phyloP scores from a whole-genome alignment of 495 filamentous ascomycete species.

The Antarctomyces pellizariae region DNA sequence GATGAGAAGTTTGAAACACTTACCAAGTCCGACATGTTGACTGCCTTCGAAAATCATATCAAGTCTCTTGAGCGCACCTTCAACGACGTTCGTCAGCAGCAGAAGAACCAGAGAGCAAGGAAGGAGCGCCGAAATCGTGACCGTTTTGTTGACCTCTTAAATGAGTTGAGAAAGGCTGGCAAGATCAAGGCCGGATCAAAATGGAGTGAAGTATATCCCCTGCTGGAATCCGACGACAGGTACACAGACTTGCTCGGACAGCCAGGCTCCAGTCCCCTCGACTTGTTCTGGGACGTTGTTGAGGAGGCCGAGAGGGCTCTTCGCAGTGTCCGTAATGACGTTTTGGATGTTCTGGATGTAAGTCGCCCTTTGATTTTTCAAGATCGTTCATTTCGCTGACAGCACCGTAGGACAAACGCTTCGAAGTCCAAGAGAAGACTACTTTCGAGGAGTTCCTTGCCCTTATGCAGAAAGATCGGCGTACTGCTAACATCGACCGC shows the following conservation, averaged over 20 bases:
- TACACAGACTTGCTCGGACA: slow-evolving; percentile 75
- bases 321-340: slow-evolving; percentile 58
- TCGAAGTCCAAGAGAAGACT: slow-evolving; percentile 68
- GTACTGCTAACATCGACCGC: slow-evolving; percentile 59
- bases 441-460: slow-evolving; percentile 66
- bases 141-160: slow-evolving; percentile 45
- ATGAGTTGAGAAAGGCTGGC: slow-evolving; percentile 45
- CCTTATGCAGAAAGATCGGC: slow-evolving; percentile 57
- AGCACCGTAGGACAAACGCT: slow-evolving; percentile 51
- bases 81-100: slow-evolving; percentile 69
- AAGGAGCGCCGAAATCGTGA: slow-evolving; percentile 74
- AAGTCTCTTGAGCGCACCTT: slow-evolving; percentile 72
- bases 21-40: slow-evolving; percentile 74
- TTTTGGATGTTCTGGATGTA: slow-evolving; percentile 79
- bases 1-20: slow-evolving; percentile 79
- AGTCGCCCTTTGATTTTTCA: slow-evolving; percentile 14
- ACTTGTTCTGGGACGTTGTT: slow-evolving; percentile 90
- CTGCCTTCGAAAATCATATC: slow-evolving; percentile 84
- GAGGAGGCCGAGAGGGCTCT: slow-evolving; percentile 80
- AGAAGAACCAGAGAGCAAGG: slow-evolving; percentile 57
- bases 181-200: slow-evolving; percentile 80
- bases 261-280: slow-evolving; percentile 68
- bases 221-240: slow-evolving; percentile 59
- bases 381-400: slow-evolving; percentile 8
- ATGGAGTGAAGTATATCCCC: slow-evolving; percentile 63